Evolutionary conservation across 108 stramenopile genomes (phyloP).

Genomic region (Cyclostephanos invisitatus): DNA sequence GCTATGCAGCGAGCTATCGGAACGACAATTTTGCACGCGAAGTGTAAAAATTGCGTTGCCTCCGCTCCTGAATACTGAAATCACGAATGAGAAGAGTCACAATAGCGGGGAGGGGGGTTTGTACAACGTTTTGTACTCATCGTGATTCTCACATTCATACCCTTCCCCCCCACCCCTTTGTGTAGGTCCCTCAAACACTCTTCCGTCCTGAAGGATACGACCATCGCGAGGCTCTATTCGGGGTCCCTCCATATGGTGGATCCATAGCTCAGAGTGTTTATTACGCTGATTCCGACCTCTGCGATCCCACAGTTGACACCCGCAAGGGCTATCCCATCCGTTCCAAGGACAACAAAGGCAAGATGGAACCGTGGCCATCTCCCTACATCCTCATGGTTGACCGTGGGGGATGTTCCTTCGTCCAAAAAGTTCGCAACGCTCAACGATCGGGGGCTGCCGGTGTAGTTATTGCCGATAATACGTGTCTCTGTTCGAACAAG

Average conservation of each 20-base stretch:
- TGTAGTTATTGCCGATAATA: constrained; percentile 92
- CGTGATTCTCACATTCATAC: not conserved
- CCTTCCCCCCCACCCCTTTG: not conserved
- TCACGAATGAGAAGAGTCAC: not conserved
- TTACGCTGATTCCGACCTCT: constrained; percentile 75
- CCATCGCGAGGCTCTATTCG: constrained; percentile 93
- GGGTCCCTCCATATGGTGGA: constrained; percentile 89
- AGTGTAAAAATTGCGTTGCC: not conserved
- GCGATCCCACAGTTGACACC: constrained; percentile 60
- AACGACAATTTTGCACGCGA: not conserved
- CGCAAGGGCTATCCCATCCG: constrained; percentile 68
- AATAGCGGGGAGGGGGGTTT: not conserved
- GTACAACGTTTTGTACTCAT: not conserved
- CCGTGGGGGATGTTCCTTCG: constrained; percentile 91
- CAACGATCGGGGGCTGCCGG: constrained; percentile 88
- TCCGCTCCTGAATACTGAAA: not conserved
- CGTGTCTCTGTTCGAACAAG: constrained; percentile 74
- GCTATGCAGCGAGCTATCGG: not conserved
- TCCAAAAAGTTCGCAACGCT: constrained; percentile 92
- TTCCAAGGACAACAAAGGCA: constrained; percentile 49
- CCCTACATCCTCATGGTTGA: constrained; percentile 94
- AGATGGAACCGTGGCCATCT: constrained; percentile 65
- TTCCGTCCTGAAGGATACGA: constrained; percentile 76
- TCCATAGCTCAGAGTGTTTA: constrained; percentile 86
- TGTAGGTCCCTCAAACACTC: constrained; percentile 58